These are phyloP conservation scores for Flaveria floridana DNA, from an alignment of 140 eudicot species.

Conservation along the genomic window DNA sequence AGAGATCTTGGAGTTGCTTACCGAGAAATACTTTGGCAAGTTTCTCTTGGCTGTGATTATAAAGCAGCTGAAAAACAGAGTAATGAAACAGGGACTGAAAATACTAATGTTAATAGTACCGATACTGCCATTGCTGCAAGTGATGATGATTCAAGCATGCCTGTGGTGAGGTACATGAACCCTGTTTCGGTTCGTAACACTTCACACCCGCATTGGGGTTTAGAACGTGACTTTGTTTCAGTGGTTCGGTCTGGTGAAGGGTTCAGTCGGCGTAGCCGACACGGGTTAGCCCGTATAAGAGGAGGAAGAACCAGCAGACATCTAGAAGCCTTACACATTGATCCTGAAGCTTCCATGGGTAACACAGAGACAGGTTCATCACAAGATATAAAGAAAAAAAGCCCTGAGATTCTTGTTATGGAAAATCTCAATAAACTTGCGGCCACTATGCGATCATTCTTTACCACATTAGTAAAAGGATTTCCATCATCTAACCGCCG, in stretches of 20 bases:
- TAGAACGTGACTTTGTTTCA: constrained; percentile 82
- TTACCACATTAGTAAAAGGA: constrained; percentile 80
- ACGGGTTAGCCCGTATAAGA: constrained; percentile 84
- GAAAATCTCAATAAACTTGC: constrained; percentile 83
- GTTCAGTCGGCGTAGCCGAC: constrained; percentile 87
- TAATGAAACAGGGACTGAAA: constrained; percentile 55
- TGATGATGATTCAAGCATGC: constrained; percentile 78
- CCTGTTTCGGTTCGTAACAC: constrained; percentile 66
- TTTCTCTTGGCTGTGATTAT: constrained; percentile 68
- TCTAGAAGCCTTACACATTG: constrained; percentile 83
- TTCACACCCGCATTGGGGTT: constrained; percentile 88
- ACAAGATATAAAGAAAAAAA: constrained; percentile 66
- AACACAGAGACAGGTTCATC: constrained; percentile 48
- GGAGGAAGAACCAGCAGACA: constrained; percentile 87
- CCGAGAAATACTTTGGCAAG: constrained; percentile 85
- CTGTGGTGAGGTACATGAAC: constrained; percentile 81
- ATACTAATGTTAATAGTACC: constrained; percentile 37
- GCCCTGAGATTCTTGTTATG: constrained; percentile 64
- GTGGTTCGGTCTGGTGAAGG: constrained; percentile 93
- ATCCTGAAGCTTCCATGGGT: constrained; percentile 64
- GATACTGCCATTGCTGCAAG: constrained; percentile 49
- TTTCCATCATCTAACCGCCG: constrained; percentile 86
- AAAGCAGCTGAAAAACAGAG: constrained; percentile 73
- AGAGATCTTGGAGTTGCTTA: constrained; percentile 86
- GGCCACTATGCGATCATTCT: constrained; percentile 75